phyloP scores from a whole-genome alignment of 768 basidiomycete species.

The Mycena maculata region DNA sequence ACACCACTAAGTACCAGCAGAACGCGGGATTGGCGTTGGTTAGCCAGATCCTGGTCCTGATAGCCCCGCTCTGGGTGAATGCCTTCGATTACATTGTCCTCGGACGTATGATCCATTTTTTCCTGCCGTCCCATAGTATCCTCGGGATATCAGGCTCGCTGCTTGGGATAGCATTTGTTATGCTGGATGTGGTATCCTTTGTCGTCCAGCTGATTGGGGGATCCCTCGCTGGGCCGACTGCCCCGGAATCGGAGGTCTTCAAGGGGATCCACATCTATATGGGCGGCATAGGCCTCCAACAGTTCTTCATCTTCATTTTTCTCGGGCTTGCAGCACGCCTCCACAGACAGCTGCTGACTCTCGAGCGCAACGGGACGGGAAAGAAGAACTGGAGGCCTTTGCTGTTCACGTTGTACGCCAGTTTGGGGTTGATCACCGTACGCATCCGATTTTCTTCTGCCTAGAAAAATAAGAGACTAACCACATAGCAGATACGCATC shows the following conservation, averaged over 20 bases:
- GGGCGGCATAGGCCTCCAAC: constrained; percentile 38
- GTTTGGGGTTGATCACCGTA: constrained; percentile 20
- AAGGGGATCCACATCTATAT: constrained; percentile 37
- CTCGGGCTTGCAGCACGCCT: constrained; percentile 22
- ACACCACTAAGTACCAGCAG: constrained; percentile 23
- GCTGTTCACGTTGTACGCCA: constrained; percentile 19
- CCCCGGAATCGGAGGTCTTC: constrained; percentile 20
- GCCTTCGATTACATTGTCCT: constrained; percentile 39
- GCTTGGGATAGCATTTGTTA: constrained; percentile 30
- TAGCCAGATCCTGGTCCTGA: constrained; percentile 35
- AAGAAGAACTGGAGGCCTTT: constrained; percentile 21
- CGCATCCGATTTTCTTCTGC: not conserved
- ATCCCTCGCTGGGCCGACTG: constrained; percentile 13
- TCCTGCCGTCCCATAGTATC: constrained; percentile 35
- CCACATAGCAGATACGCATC: constrained; percentile 29
- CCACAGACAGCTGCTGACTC: constrained; percentile 13
- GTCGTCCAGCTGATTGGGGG: constrained; percentile 34
- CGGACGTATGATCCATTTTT: constrained; percentile 36
- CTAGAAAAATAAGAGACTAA: constrained; percentile 8
- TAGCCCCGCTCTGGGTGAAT: constrained; percentile 39
- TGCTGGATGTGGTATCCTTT: constrained; percentile 35
- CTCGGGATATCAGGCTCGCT: constrained; percentile 28
- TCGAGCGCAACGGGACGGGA: constrained; percentile 18
- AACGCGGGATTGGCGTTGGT: constrained; percentile 6
- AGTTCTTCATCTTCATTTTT: constrained; percentile 39